A percentile compares a stretch with the other conserved stretches of the same genome.
phyloP scores from a whole-genome alignment of 2,329 filamentous ascomycete genomes.

The Tolypocladium cylindrosporum region DNA sequence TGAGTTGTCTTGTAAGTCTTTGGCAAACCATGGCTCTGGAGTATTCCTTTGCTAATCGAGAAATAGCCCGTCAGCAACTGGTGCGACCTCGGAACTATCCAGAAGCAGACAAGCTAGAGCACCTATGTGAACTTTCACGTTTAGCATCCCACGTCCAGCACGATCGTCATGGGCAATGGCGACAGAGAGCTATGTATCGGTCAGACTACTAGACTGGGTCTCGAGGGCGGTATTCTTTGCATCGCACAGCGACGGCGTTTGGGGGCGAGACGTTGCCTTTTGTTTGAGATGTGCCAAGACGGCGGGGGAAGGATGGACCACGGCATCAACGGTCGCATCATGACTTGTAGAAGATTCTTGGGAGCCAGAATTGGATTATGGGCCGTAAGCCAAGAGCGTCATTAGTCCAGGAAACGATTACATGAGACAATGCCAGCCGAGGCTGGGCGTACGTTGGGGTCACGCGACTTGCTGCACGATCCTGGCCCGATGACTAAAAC shows the following conservation, averaged over 20 bases:
- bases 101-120: slow-evolving; percentile 6
- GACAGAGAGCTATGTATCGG: background rate
- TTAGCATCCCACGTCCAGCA: background rate
- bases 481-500: background rate
- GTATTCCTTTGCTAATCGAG: slow-evolving; percentile 10
- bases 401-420: background rate
- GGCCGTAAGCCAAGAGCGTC: background rate
- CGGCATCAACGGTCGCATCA: background rate
- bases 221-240: slow-evolving; percentile 5
- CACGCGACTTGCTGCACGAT: background rate
- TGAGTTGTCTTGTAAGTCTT: slow-evolving; percentile 78
- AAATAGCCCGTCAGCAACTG: slow-evolving; percentile 53
- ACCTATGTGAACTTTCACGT: background rate
- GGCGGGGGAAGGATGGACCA: background rate
- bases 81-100: slow-evolving; percentile 44
- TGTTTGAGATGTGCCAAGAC: background rate
- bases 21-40: background rate
- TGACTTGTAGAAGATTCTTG: background rate
- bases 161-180: background rate
- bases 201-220: slow-evolving; percentile 2
- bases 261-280: background rate
- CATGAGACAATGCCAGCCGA: background rate
- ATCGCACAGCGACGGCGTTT: slow-evolving; percentile 25
- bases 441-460: background rate
- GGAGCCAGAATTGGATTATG: background rate